A percentile compares a stretch with the other conserved stretches of the same genome.
Conservation (phyloP, 2,329 filamentous ascomycete species). For the Sporothrix inflata region DNA sequence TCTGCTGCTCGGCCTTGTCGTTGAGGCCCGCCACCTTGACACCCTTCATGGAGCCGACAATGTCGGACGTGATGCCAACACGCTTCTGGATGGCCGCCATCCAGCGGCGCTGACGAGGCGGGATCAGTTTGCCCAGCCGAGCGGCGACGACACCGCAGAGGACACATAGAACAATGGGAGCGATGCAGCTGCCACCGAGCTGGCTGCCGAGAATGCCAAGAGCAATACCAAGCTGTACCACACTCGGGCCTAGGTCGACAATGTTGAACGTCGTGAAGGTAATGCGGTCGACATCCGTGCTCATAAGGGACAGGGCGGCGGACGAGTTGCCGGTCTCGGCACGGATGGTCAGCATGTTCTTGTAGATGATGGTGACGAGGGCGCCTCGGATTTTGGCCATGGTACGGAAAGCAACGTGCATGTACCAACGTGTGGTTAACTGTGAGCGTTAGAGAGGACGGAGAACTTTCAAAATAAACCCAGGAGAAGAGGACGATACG, state of each 20-base stretch:
- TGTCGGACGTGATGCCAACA: conserved; percentile 52
- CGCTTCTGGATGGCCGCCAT: conserved; percentile 54
- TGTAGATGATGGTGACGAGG: conserved; percentile 31
- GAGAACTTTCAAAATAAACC: neutral
- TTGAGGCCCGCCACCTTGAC: conserved; percentile 55
- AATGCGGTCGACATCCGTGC: conserved; percentile 32
- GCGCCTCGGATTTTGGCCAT: conserved; percentile 31
- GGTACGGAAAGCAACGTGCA: conserved; percentile 29
- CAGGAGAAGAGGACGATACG: neutral
- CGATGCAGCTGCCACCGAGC: conserved; percentile 28
- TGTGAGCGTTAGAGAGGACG: neutral
- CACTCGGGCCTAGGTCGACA: conserved; percentile 29
- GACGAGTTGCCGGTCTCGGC: conserved; percentile 31
- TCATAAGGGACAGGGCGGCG: conserved; percentile 31
- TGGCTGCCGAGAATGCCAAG: conserved; percentile 29
- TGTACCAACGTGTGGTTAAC: conserved; percentile 31
- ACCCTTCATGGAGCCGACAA: conserved; percentile 55
- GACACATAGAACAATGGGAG: conserved; percentile 28
- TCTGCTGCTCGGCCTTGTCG: conserved; percentile 41
- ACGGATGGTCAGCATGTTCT: conserved; percentile 31
- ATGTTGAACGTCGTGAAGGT: conserved; percentile 29
- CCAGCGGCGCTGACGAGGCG: conserved; percentile 42
- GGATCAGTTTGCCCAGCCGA: conserved; percentile 25
- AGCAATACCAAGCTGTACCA: conserved; percentile 28
- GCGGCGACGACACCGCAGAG: conserved; percentile 21